These are phyloP conservation scores for Colletotrichum coccodes DNA, from an alignment of 2,329 filamentous ascomycete species.

Conservation along the genomic window DNA sequence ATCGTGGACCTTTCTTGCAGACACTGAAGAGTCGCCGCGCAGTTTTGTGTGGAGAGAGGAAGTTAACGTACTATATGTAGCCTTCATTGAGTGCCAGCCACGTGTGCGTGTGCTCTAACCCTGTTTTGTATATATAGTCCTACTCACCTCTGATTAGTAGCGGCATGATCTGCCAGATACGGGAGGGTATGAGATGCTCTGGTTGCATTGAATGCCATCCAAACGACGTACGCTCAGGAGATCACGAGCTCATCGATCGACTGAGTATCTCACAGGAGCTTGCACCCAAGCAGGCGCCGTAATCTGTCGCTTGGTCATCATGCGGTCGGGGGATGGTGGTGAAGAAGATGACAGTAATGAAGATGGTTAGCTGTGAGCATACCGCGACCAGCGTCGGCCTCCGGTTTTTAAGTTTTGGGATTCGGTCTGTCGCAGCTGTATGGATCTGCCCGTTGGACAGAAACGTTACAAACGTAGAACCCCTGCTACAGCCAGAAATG, in stretches of 20 bases:
- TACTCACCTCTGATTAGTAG: conserved; percentile 19
- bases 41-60: neutral
- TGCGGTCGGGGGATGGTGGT: neutral
- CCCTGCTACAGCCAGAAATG: neutral
- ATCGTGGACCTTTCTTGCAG: neutral
- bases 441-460: neutral
- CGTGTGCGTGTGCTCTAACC: neutral
- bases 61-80: neutral
- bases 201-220: neutral
- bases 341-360: neutral
- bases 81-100: conserved; percentile 34
- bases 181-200: conserved; percentile 15
- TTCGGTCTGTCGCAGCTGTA: neutral
- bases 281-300: neutral
- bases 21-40: neutral
- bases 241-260: neutral
- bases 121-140: conserved; percentile 5
- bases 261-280: neutral
- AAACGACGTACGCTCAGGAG: too few relatives aligned
- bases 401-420: neutral
- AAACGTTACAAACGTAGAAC: neutral
- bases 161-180: conserved; percentile 34
- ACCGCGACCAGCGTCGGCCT: neutral
- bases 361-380: neutral
- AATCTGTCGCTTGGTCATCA: neutral